Base-by-base conservation (phyloP, 169 alveolate genomes). In the Cryptosporidium sp. region DNA sequence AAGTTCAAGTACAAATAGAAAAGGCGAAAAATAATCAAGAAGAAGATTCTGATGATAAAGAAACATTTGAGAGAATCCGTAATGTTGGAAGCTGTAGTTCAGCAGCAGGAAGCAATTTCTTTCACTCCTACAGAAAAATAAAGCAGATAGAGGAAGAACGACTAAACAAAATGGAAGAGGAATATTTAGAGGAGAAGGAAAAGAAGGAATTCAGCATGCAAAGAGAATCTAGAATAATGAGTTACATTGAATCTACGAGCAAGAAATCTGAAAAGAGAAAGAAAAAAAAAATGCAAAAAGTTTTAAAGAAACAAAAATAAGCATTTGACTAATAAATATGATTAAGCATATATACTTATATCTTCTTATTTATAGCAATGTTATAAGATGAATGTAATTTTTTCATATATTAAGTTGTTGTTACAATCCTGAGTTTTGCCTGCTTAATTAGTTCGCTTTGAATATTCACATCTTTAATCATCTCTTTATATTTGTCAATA, bases 71-170 rank as follows among this genome's bases (percentile, higher is more conserved):
- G 55, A 91, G 75, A 23, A 84, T 91, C 33, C 71, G 84, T 39
- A 91, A 91, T 52, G 93, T 84, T 18, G 69, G 93, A 69, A 91
- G 93, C 23, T 45, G 89, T 33, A 62, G 67, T 23, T 93, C 93
- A n/a, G 93, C 91, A 23, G 94, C 93, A 37, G 94, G 93, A 29
- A 91, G 93, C 39, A 91, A 91, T 65, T 91, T 91, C 69, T 91
- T 91, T 58, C 92, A 91, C 67, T 61, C 75, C 14, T 91, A 91
- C 69, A 67, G 94, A 67, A 70, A 65, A 48, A 41, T 59, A 33
- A 65, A 84, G 21, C 37, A 59, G 23, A 68, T 62, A n/a, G 93
- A 91, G 85, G 70, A 89, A 35, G 93, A 91, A 37, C 93, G 93
- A 3, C 61, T 91, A 9, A 39, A 65, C 26, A 67, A 74, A 48